Evolutionary conservation across 2,329 filamentous ascomycete species (phyloP), one percentile per base, ranked within the genome.

Genomic region (Cladophialophora exuberans): DNA sequence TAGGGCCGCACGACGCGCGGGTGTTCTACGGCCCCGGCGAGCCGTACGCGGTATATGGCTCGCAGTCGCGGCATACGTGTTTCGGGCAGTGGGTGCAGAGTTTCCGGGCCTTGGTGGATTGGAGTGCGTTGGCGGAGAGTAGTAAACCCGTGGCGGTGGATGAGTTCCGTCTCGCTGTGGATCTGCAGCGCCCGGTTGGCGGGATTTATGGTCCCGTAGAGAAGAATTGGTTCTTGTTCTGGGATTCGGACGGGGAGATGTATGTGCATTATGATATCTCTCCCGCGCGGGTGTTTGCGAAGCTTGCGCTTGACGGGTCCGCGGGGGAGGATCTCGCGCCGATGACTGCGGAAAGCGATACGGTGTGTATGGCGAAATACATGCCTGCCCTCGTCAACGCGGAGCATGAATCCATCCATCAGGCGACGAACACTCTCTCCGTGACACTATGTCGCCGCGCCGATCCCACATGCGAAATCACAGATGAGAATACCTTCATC

Each of bases 201-300:
- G n/a, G n/a, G n/a, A n/a, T n/a, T 0, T 78, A 70, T 62, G 63
- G 65, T 2, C 30, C 62, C 0, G 62, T 84, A 22, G 82, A 86
- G 68, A 85, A 85, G 75, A 85, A 86, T 62, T 86, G 76, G 73
- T 85, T 85, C 60, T 56, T 81, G 2, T 85, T 85, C 69, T 85
- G 82, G 82, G 81, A 83, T 57, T 54, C 57, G 0, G 54, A 70
- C 0, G 75, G 73, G 4, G 64, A 72, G 17, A 67, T 75, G 45
- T 82, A 82, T 63, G 71, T 74, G 57, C 83, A 85, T 64, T 76
- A 83, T 64, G 80, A 84, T 58, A 64, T 83, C 2, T 61, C 64
- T 0, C 82, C 81, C 0, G 69, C 69, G 15, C 77, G 83, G 0
- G 70, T 70, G 0, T 84, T 83, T 61, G 74, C 81, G 0, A 68